Percentiles rank a stretch among this genome's conserved stretches.
phyloP scores from a whole-genome alignment of 2,329 filamentous ascomycete species.

The Elsinoe necatrix region DNA sequence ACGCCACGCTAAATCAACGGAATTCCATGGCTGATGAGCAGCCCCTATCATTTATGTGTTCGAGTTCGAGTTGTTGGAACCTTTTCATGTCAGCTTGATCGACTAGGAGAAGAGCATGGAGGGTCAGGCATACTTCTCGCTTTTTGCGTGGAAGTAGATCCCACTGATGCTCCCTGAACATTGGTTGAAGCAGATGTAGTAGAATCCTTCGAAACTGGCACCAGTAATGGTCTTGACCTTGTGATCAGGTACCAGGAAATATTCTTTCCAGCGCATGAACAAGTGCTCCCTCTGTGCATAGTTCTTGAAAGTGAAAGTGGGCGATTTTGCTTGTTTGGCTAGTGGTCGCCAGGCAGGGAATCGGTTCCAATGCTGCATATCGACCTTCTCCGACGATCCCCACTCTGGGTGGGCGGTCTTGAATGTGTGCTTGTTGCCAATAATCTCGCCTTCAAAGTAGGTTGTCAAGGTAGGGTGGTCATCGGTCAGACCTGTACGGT shows the following conservation, averaged over 20 bases:
- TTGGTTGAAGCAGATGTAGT: slow-evolving; percentile 99
- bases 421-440: slow-evolving; percentile 91
- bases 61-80: slow-evolving; percentile 86
- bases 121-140: slow-evolving; percentile 68
- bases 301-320: slow-evolving; percentile 53
- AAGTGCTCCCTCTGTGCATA: slow-evolving; percentile 75
- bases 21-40: slow-evolving; percentile 86
- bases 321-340: slow-evolving; percentile 51
- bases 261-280: slow-evolving; percentile 99
- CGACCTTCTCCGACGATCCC: slow-evolving; percentile 86
- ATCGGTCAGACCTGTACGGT: slow-evolving; percentile 66
- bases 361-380: slow-evolving; percentile 85
- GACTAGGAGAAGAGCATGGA: slow-evolving; percentile 18
- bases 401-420: slow-evolving; percentile 79
- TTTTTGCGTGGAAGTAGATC: slow-evolving; percentile 97
- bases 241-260: slow-evolving; percentile 93
- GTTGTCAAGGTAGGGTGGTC: slow-evolving; percentile 97
- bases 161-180: slow-evolving; percentile 75
- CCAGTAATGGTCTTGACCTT: slow-evolving; percentile 82
- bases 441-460: slow-evolving; percentile 97
- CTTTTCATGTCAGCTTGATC: slow-evolving; percentile 37
- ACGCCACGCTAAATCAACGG: slow-evolving; percentile 45
- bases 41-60: slow-evolving; percentile 76
- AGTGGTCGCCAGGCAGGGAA: slow-evolving; percentile 81
- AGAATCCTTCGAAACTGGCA: slow-evolving; percentile 96